phyloP scores from a whole-genome alignment of 306 rosid species.

The Cucumis cinereus region DNA sequence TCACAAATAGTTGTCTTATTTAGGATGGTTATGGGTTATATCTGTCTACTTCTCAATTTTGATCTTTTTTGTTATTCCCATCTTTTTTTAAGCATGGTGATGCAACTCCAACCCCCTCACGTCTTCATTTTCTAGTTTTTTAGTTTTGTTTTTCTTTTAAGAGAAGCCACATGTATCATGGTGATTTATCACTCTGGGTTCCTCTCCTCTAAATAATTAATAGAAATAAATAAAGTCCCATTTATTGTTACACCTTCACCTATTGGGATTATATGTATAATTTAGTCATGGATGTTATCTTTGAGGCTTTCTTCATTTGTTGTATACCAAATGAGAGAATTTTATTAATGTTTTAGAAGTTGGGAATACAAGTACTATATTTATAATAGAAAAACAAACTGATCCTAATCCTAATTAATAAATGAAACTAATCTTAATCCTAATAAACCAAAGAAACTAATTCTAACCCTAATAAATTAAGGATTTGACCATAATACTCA shows the following conservation, averaged over 20 bases:
- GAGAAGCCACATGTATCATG: not conserved
- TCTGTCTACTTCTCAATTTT: not conserved
- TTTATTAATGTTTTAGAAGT: too few species aligned
- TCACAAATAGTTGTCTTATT: not conserved
- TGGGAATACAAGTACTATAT: too few species aligned
- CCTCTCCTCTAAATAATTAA: not conserved
- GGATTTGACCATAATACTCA: too few species aligned
- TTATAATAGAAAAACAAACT: too few species aligned
- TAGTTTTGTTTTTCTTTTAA: not conserved
- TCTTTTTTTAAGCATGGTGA: not conserved
- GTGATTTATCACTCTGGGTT: not conserved
- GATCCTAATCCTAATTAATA: too few species aligned
- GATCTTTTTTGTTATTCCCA: not conserved
- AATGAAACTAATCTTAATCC: too few species aligned
- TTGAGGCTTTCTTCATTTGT: not conserved
- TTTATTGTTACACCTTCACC: not conserved
- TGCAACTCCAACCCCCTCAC: not conserved
- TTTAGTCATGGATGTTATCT: not conserved
- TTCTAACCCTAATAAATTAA: too few species aligned
- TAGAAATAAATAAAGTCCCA: not conserved
- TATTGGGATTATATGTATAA: not conserved
- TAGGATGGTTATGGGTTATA: not conserved
- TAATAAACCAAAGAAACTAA: too few species aligned
- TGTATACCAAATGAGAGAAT: too few species aligned
- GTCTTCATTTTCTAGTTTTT: not conserved